These are phyloP conservation scores for Helotiales sp. DNA, from an alignment of 2,329 filamentous ascomycete species.

Conservation along the genomic window DNA sequence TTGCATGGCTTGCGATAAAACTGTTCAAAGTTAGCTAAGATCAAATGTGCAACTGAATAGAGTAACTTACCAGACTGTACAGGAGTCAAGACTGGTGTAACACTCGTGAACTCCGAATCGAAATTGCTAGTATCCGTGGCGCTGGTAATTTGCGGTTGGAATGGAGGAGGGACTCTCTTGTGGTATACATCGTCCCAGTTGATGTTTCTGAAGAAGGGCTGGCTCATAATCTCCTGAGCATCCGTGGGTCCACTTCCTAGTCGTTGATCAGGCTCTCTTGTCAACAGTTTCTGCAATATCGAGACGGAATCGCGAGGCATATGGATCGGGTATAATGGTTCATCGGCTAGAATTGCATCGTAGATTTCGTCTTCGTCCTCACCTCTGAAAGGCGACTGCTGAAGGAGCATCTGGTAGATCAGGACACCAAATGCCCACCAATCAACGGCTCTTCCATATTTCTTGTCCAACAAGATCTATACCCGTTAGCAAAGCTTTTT, in stretches of 20 bases:
- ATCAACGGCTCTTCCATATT: constrained; percentile 94
- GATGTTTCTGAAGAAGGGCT: constrained; percentile 96
- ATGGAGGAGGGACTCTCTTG: constrained; percentile 87
- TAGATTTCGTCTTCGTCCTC: constrained; percentile 99
- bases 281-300: constrained; percentile 95
- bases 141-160: constrained; percentile 85
- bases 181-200: constrained; percentile 99
- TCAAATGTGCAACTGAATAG: not conserved
- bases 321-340: constrained; percentile 96
- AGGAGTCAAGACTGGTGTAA: constrained; percentile 94
- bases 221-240: constrained; percentile 97
- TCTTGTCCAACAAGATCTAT: constrained; percentile 95
- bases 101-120: constrained; percentile 96
- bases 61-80: constrained; percentile 87
- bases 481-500: constrained; percentile 30
- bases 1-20: constrained; percentile 97
- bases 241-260: constrained; percentile 94
- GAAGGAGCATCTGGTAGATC: constrained; percentile 99
- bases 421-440: constrained; percentile 99
- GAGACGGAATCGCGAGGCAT: constrained; percentile 98
- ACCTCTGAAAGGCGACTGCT: constrained; percentile 97
- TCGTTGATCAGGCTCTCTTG: constrained; percentile 88
- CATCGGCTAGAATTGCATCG: constrained; percentile 95
- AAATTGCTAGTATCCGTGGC: constrained; percentile 99
- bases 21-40: constrained; percentile 45